Evolutionary conservation across 306 rosid genomes (phyloP).

Genomic region (Gynostemma pentaphyllum): DNA sequence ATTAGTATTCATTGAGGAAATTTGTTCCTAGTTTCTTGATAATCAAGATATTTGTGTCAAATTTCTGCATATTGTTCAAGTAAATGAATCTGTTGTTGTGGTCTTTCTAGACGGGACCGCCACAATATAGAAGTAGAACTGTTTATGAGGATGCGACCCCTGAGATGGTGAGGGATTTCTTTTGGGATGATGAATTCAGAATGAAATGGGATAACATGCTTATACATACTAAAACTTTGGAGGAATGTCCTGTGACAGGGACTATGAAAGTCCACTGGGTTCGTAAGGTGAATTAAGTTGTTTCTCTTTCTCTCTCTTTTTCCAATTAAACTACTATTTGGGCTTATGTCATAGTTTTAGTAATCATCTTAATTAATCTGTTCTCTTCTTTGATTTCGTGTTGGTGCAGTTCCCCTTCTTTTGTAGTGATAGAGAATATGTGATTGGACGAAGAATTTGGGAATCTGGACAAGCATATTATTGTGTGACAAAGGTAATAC

Average conservation of each 20-base stretch:
- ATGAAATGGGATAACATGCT: constrained; percentile 56
- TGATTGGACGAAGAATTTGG: constrained; percentile 58
- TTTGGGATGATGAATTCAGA: constrained; percentile 53
- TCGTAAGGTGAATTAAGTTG: constrained; percentile 36
- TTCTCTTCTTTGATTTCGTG: constrained; percentile 5
- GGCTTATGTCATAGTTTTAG: neutral
- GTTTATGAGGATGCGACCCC: constrained; percentile 45
- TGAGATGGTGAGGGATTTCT: constrained; percentile 43
- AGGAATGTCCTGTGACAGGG: constrained; percentile 42
- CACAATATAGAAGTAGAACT: constrained; percentile 43
- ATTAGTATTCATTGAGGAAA: no score
- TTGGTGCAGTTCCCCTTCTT: constrained; percentile 52
- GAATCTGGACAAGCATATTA: constrained; percentile 36
- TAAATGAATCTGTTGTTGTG: neutral
- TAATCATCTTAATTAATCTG: neutral
- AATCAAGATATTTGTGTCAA: neutral
- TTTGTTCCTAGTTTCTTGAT: neutral
- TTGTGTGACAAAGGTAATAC: constrained; percentile 46
- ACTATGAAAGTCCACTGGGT: constrained; percentile 48
- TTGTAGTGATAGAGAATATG: constrained; percentile 48
- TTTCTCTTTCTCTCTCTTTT: neutral
- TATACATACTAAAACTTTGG: constrained; percentile 25
- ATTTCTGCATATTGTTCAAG: neutral
- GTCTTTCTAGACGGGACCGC: constrained; percentile 39
- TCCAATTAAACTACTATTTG: neutral